Conservation (phyloP, 2,329 filamentous ascomycete genomes). For the Xylaria arbuscula region DNA sequence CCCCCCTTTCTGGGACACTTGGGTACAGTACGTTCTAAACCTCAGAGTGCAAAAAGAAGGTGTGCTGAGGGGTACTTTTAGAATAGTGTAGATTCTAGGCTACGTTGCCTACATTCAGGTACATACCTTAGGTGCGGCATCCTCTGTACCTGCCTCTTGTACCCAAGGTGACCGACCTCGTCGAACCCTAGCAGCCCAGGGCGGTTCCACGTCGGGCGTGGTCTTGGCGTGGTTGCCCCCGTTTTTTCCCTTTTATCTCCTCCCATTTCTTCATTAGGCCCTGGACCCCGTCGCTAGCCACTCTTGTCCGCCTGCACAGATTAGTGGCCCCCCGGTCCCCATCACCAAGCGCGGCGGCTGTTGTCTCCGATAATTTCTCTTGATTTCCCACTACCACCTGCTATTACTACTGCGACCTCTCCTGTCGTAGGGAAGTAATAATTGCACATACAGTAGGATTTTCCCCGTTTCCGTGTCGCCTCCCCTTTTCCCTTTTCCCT, state of each 20-base stretch:
- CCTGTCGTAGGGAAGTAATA: slow-evolving; percentile 35
- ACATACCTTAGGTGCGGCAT: not conserved
- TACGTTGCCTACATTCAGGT: not conserved
- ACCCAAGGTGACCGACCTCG: not conserved
- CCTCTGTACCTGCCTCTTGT: not conserved
- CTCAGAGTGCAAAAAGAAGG: slow-evolving; percentile 3
- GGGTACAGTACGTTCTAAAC: not conserved
- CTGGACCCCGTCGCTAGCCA: slow-evolving; percentile 28
- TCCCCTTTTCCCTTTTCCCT: slow-evolving; percentile 42
- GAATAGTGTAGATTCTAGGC: not conserved
- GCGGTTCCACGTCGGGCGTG: slow-evolving; percentile 24
- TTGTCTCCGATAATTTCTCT: slow-evolving; percentile 51
- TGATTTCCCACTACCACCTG: slow-evolving; percentile 47
- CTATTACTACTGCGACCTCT: slow-evolving; percentile 40
- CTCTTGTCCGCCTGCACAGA: slow-evolving; percentile 38
- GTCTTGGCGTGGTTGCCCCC: slow-evolving; percentile 20
- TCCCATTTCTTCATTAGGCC: slow-evolving; percentile 30
- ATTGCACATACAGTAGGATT: slow-evolving; percentile 41
- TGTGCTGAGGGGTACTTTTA: not conserved
- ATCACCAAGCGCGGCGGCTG: slow-evolving; percentile 39
- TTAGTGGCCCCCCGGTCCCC: slow-evolving; percentile 40
- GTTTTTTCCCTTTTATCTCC: slow-evolving; percentile 29
- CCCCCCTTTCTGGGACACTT: slow-evolving; percentile 11
- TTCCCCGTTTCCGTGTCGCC: slow-evolving; percentile 46
- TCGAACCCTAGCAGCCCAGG: slow-evolving; percentile 14